Evolutionary conservation across 805 yeast genomes (phyloP).

Genomic region (Candida yuanshanica): DNA sequence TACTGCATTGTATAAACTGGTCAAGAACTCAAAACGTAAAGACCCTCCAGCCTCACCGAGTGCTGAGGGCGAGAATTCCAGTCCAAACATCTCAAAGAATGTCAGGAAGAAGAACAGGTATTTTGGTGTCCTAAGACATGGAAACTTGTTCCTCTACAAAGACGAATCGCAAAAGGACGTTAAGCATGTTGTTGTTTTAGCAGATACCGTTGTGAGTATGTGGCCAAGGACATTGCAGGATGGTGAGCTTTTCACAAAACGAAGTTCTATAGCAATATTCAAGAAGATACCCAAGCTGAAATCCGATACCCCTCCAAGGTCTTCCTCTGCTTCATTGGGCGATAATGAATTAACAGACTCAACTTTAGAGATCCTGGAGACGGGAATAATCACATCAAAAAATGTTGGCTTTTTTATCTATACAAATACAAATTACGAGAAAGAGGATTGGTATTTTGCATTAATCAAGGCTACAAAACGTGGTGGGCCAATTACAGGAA

Average conservation of each 20-base stretch:
- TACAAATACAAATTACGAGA: slow-evolving; percentile 70
- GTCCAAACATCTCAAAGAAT: slow-evolving; percentile 26
- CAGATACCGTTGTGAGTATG: slow-evolving; percentile 61
- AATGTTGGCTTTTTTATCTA: slow-evolving; percentile 51
- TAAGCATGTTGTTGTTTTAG: slow-evolving; percentile 72
- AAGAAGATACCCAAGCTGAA: slow-evolving; percentile 34
- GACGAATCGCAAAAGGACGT: slow-evolving; percentile 62
- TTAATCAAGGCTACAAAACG: slow-evolving; percentile 70
- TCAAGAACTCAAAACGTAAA: slow-evolving; percentile 29
- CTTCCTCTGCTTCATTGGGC: slow-evolving; percentile 22
- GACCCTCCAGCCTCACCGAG: slow-evolving; percentile 2
- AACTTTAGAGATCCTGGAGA: slow-evolving; percentile 19
- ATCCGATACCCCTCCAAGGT: slow-evolving; percentile 29
- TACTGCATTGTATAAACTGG: slow-evolving; percentile 53
- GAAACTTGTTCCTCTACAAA: slow-evolving; percentile 79
- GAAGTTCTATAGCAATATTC: slow-evolving; percentile 71
- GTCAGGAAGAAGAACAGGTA: slow-evolving; percentile 52
- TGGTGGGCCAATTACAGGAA: slow-evolving; percentile 16
- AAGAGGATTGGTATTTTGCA: slow-evolving; percentile 92
- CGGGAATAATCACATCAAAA: slow-evolving; percentile 25
- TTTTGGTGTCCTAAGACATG: slow-evolving; percentile 75
- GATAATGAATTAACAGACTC: slow-evolving; percentile 10
- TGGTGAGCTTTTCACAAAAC: slow-evolving; percentile 73
- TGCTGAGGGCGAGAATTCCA: slow-evolving; percentile 5
- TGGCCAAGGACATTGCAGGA: slow-evolving; percentile 83